These are phyloP conservation scores for Dalbergia cultrata DNA, from an alignment of 306 rosid species.

Conservation along the genomic window DNA sequence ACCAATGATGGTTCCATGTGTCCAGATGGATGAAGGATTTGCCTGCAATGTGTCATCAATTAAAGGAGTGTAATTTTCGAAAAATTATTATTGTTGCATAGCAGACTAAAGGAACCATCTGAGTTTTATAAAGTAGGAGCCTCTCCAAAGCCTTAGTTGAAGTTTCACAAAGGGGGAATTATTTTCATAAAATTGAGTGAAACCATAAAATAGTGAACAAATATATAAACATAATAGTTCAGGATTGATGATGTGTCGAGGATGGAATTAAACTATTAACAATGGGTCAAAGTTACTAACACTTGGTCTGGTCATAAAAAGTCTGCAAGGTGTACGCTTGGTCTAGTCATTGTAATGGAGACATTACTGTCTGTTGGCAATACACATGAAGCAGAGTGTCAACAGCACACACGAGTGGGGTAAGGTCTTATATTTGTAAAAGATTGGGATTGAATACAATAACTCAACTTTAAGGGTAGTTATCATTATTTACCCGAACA, in stretches of 20 bases:
- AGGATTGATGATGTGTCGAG: background rate
- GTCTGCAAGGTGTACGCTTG: too few relatives aligned
- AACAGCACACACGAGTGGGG: too few relatives aligned
- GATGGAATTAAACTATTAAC: too few relatives aligned
- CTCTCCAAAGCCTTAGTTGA: slow-evolving; percentile 93
- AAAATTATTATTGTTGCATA: slow-evolving; percentile 1
- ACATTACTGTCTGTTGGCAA: too few relatives aligned
- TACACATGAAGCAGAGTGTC: too few relatives aligned
- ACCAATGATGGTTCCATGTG: slow-evolving; percentile 64
- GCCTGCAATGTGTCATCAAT: slow-evolving; percentile 60
- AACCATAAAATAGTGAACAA: slow-evolving; percentile 36
- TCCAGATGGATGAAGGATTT: slow-evolving; percentile 63
- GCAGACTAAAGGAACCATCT: slow-evolving; percentile 50
- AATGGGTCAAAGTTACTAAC: too few relatives aligned
- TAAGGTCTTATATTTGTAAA: too few relatives aligned
- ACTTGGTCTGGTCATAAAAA: too few relatives aligned
- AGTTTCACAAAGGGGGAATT: slow-evolving; percentile 89
- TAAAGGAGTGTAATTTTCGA: background rate
- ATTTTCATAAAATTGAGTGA: slow-evolving; percentile 39
- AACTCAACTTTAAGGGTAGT: too few relatives aligned
- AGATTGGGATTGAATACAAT: too few relatives aligned
- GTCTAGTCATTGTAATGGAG: too few relatives aligned
- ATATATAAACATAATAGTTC: slow-evolving; percentile 7
- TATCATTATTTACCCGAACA: too few relatives aligned
- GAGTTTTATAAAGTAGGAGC: slow-evolving; percentile 67